These are phyloP conservation scores for Sporothrix sp. DNA, from an alignment of 2,329 filamentous ascomycete species.

Conservation along the genomic window DNA sequence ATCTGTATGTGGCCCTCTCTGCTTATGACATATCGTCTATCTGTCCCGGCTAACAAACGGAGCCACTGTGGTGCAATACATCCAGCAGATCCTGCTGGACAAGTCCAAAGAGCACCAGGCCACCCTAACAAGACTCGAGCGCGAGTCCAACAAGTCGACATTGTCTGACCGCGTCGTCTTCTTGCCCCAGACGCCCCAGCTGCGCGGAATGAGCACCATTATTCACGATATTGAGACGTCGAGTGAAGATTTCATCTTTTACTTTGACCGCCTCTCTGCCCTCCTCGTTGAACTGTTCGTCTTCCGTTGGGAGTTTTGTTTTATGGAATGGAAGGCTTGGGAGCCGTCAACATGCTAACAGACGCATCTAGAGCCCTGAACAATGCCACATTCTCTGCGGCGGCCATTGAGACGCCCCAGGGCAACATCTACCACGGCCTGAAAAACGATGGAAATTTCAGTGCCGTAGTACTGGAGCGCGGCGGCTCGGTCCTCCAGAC, in stretches of 20 bases:
- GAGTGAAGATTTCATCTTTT: conserved; percentile 92
- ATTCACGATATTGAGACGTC: conserved; percentile 70
- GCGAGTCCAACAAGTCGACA: conserved; percentile 59
- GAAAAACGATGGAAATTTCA: conserved; percentile 60
- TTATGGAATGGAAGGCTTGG: no score
- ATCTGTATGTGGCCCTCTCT: conserved; percentile 48
- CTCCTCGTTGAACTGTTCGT: conserved; percentile 66
- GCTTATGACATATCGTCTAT: neutral
- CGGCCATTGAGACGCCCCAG: conserved; percentile 59
- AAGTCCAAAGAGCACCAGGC: conserved; percentile 79
- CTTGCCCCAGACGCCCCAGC: conserved; percentile 67
- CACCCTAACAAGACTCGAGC: conserved; percentile 66
- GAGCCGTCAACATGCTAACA: no score
- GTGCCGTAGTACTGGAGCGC: conserved; percentile 78
- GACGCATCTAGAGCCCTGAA: conserved; percentile 55
- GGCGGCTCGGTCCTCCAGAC: conserved; percentile 84
- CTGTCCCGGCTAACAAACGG: neutral
- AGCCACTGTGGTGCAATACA: conserved; percentile 91
- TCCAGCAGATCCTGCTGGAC: conserved; percentile 73
- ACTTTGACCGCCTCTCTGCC: conserved; percentile 84
- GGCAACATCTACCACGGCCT: conserved; percentile 63
- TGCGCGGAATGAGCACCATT: conserved; percentile 82
- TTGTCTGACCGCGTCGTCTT: conserved; percentile 67
- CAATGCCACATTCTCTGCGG: conserved; percentile 58
- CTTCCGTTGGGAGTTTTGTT: no score